These are phyloP conservation scores for Thermothelomyces thermophilus DNA, from an alignment of 2,329 filamentous ascomycete species.

Conservation along the genomic window DNA sequence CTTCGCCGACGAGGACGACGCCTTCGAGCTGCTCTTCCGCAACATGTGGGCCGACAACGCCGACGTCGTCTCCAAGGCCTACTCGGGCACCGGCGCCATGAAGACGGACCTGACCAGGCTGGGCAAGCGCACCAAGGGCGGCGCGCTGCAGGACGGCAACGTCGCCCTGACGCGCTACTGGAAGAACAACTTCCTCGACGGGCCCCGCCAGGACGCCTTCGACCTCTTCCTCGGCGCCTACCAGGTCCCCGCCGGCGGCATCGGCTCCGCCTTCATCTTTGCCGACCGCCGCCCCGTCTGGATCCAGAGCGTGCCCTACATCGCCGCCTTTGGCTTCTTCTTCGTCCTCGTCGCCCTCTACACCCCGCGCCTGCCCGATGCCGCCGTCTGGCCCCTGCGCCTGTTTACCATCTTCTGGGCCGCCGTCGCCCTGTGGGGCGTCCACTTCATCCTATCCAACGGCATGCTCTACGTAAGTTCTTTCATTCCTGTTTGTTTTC, in stretches of 20 bases:
- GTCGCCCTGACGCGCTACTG: conserved; percentile 87
- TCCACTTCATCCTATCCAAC: conserved; percentile 72
- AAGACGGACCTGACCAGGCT: conserved; percentile 98
- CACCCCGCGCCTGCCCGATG: conserved; percentile 63
- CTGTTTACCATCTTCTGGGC: conserved; percentile 77
- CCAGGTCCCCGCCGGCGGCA: conserved; percentile 63
- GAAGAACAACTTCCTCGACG: conserved; percentile 90
- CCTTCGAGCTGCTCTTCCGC: conserved; percentile 87
- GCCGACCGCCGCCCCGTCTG: conserved; percentile 77
- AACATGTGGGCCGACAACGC: conserved; percentile 99
- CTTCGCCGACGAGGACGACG: conserved; percentile 67
- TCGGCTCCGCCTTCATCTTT: conserved; percentile 69
- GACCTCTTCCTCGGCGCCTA: conserved; percentile 90
- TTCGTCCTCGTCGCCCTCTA: conserved; percentile 70
- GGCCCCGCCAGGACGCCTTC: conserved; percentile 89
- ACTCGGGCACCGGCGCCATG: conserved; percentile 92
- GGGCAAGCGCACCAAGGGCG: conserved; percentile 77
- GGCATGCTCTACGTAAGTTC: conserved; percentile 88
- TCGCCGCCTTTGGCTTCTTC: conserved; percentile 79
- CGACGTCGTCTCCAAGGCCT: conserved; percentile 85
- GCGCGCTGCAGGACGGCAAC: conserved; percentile 77
- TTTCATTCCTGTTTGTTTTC: too few relatives aligned
- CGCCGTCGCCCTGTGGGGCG: conserved; percentile 60
- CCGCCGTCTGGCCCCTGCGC: conserved; percentile 72
- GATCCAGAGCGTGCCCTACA: conserved; percentile 89